These are phyloP conservation scores for Xylaria sp. DNA, from an alignment of 2,329 filamentous ascomycete genomes.

Conservation along the genomic window DNA sequence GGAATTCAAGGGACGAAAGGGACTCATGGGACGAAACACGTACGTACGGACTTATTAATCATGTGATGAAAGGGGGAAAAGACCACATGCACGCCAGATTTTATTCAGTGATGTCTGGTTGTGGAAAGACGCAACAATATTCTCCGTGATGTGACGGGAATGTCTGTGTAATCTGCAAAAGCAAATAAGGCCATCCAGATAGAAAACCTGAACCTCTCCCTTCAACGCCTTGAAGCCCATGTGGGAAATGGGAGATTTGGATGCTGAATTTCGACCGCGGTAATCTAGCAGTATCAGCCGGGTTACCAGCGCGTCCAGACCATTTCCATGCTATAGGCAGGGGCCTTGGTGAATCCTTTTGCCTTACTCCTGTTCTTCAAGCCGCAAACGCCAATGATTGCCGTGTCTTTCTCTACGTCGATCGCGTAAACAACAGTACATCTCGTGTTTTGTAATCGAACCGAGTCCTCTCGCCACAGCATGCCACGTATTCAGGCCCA, in stretches of 20 bases:
- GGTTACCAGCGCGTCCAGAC: not conserved
- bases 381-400: too few relatives aligned
- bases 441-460: not conserved
- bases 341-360: not conserved
- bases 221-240: slow-evolving; percentile 6
- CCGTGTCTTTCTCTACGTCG: not conserved
- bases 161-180: slow-evolving; percentile 4
- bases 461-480: not conserved
- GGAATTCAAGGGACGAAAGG: too few relatives aligned
- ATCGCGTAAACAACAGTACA: not conserved
- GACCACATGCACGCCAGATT: slow-evolving; percentile 4
- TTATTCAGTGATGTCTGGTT: slow-evolving; percentile 8
- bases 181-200: slow-evolving; percentile 8
- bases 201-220: slow-evolving; percentile 3
- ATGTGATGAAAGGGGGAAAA: not conserved
- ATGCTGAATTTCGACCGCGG: not conserved
- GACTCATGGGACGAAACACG: not conserved
- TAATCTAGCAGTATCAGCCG: not conserved
- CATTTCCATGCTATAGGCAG: slow-evolving; percentile 1
- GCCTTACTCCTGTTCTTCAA: too few relatives aligned
- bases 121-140: slow-evolving; percentile 9
- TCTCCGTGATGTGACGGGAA: slow-evolving; percentile 1
- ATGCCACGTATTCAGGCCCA: not conserved
- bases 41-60: too few relatives aligned
- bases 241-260: not conserved